These are phyloP conservation scores for Trichosanthes truncata DNA, from an alignment of 306 rosid genomes.

Conservation along the genomic window DNA sequence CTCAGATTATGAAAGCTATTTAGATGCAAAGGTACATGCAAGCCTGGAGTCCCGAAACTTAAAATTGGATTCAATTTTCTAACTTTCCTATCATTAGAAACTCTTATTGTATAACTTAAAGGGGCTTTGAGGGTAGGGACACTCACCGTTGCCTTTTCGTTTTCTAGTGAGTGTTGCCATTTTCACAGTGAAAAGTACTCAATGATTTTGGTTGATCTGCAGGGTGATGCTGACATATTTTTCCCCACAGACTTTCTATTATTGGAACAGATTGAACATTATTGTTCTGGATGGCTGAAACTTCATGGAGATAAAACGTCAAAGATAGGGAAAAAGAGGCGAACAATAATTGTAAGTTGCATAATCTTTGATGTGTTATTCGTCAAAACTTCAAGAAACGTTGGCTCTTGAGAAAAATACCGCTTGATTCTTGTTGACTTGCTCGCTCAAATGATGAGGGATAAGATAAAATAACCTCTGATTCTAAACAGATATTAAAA, in stretches of 20 bases:
- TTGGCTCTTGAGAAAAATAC: not conserved
- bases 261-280: conserved; percentile 81
- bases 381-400: not conserved
- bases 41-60: not conserved
- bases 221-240: conserved; percentile 97
- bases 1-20: conserved; percentile 62
- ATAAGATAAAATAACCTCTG: not conserved
- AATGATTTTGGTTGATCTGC: conserved; percentile 20
- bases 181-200: not conserved
- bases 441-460: not conserved
- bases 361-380: not conserved
- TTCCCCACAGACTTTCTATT: conserved; percentile 90
- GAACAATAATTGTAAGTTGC: conserved; percentile 66
- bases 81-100: not conserved
- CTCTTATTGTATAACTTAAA: not conserved
- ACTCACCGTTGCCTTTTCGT: not conserved
- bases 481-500: not conserved
- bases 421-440: not conserved
- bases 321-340: conserved; percentile 75
- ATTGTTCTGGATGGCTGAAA: conserved; percentile 78
- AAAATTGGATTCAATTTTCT: not conserved
- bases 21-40: conserved; percentile 67
- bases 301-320: conserved; percentile 31
- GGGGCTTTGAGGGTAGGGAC: not conserved
- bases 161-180: not conserved